These are phyloP conservation scores for Candida adriatica DNA, from an alignment of 805 yeast genomes.

Conservation along the genomic window DNA sequence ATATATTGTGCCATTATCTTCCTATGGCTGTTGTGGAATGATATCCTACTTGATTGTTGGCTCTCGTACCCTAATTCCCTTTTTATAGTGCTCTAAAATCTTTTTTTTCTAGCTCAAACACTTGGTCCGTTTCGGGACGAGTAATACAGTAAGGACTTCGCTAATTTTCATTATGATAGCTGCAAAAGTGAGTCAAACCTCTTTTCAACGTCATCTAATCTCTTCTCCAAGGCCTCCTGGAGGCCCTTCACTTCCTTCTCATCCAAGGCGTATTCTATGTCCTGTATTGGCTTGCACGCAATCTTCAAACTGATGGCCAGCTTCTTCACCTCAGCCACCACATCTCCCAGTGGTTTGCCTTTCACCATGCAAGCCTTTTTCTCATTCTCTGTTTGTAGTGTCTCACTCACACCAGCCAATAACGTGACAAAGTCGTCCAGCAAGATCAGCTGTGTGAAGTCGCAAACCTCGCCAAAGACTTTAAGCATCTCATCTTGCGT, in stretches of 20 bases:
- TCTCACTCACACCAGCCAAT: slow-evolving; percentile 8
- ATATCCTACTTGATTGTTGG: too few relatives aligned
- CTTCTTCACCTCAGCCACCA: slow-evolving; percentile 6
- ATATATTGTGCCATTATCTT: too few relatives aligned
- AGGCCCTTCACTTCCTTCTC: not conserved
- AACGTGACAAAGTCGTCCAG: slow-evolving; percentile 14
- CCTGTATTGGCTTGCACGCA: slow-evolving; percentile 2
- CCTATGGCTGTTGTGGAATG: too few relatives aligned
- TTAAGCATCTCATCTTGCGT: slow-evolving; percentile 13
- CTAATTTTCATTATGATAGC: too few relatives aligned
- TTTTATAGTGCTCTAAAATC: too few relatives aligned
- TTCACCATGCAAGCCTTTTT: slow-evolving; percentile 2
- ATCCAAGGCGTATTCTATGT: not conserved
- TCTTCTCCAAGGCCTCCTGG: not conserved
- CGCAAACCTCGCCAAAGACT: slow-evolving; percentile 14
- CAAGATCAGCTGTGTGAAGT: slow-evolving; percentile 12
- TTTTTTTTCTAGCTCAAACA: too few relatives aligned
- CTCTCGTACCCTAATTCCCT: too few relatives aligned
- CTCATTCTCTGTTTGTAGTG: slow-evolving; percentile 3
- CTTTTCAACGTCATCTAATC: slow-evolving; percentile 7
- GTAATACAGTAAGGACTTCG: too few relatives aligned
- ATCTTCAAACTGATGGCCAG: slow-evolving; percentile 8
- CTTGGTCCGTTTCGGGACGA: too few relatives aligned
- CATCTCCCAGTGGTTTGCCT: slow-evolving; percentile 2
- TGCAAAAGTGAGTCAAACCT: slow-evolving; percentile 6